Evolutionary conservation across 345 rosid genomes (phyloP).

Genomic region (Salix exigua): DNA sequence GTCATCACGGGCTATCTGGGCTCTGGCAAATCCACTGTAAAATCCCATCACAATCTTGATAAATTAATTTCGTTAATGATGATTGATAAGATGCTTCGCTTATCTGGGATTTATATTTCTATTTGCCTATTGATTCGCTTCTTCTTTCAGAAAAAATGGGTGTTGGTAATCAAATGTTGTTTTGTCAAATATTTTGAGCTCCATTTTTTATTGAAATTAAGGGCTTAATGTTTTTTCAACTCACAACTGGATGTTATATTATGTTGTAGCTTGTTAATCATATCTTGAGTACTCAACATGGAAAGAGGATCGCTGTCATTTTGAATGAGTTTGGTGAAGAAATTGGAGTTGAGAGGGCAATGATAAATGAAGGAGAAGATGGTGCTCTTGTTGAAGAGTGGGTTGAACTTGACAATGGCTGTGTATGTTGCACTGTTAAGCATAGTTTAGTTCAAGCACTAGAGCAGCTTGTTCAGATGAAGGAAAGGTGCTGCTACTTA

Average conservation of each 20-base stretch:
- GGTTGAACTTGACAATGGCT: slow-evolving; percentile 93
- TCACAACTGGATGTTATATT: not conserved
- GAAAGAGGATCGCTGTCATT: slow-evolving; percentile 85
- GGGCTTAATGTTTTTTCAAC: not conserved
- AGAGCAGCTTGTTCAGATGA: slow-evolving; percentile 86
- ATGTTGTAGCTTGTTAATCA: slow-evolving; percentile 64
- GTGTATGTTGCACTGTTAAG: slow-evolving; percentile 90
- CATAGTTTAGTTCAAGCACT: slow-evolving; percentile 90
- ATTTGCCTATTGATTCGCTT: not conserved
- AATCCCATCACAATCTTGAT: not conserved
- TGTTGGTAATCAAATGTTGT: not conserved
- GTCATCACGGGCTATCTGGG: slow-evolving; percentile 95
- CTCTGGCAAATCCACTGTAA: slow-evolving; percentile 92
- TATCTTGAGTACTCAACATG: slow-evolving; percentile 73
- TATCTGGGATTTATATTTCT: not conserved
- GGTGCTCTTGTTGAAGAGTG: slow-evolving; percentile 89
- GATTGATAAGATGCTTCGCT: not conserved
- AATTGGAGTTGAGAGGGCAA: slow-evolving; percentile 94
- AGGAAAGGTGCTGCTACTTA: slow-evolving; percentile 45
- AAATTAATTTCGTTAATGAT: not conserved
- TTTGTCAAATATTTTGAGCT: not conserved
- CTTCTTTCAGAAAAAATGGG: not conserved
- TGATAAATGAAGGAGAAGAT: slow-evolving; percentile 90
- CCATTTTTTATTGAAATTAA: not conserved
- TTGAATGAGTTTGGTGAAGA: slow-evolving; percentile 97